phyloP scores from a whole-genome alignment of 106 monocot genomes.

The Xerophyta viscosa region DNA sequence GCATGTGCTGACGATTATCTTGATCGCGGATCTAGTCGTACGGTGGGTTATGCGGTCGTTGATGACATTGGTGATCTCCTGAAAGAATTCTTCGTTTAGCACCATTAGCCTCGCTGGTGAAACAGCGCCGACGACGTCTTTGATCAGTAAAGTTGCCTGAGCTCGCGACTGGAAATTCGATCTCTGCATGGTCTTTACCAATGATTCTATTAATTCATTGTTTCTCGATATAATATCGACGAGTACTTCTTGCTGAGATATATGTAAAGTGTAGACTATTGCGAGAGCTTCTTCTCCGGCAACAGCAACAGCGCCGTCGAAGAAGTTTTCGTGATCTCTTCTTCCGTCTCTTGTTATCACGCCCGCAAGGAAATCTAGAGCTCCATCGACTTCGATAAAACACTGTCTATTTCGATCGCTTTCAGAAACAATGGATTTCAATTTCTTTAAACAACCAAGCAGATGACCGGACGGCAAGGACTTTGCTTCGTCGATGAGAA shows the following conservation, averaged over 20 bases:
- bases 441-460: slow-evolving; percentile 9
- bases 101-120: slow-evolving; percentile 3
- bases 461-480: neutral
- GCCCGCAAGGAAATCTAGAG: neutral
- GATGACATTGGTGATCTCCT: slow-evolving; percentile 7
- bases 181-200: slow-evolving; percentile 7
- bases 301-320: neutral
- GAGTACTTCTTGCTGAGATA: slow-evolving; percentile 8
- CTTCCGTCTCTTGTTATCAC: neutral
- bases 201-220: slow-evolving; percentile 21
- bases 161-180: neutral
- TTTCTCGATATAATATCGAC: slow-evolving; percentile 12
- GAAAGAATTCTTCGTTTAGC: slow-evolving; percentile 22
- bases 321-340: neutral
- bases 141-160: slow-evolving; percentile 11
- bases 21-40: slow-evolving; percentile 23
- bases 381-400: slow-evolving; percentile 7
- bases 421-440: slow-evolving; percentile 16
- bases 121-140: slow-evolving; percentile 10
- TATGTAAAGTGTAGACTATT: slow-evolving; percentile 13
- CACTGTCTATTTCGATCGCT: slow-evolving; percentile 37
- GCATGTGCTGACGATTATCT: slow-evolving; percentile 15
- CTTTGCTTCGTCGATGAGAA: slow-evolving; percentile 20
- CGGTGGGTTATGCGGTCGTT: slow-evolving; percentile 7
- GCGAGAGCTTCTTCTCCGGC: slow-evolving; percentile 7